phyloP scores from a whole-genome alignment of 495 filamentous ascomycete species.

The Neurospora sublineolata region DNA sequence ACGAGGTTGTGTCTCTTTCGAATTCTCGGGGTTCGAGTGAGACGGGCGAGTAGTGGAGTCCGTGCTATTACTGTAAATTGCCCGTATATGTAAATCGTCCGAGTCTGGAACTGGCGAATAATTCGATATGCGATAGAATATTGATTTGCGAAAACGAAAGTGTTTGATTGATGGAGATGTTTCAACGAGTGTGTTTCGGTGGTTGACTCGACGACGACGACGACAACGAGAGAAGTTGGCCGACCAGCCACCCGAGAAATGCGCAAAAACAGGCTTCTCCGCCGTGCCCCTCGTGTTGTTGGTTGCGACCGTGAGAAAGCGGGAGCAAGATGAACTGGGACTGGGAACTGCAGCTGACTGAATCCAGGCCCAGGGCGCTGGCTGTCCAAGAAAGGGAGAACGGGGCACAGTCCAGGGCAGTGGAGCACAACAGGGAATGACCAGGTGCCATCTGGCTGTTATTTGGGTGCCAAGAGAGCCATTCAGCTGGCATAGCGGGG shows the following conservation, averaged over 20 bases:
- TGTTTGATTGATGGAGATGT: not conserved
- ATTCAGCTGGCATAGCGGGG: not conserved
- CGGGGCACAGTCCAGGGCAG: not conserved
- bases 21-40: not conserved
- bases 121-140: not conserved
- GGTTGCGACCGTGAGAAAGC: not conserved
- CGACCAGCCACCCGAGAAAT: not conserved
- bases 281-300: not conserved
- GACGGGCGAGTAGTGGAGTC: not conserved
- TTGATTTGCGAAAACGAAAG: not conserved
- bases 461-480: not conserved
- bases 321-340: not conserved
- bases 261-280: not conserved
- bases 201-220: not conserved
- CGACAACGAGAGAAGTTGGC: not conserved
- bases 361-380: not conserved
- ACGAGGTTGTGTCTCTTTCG: not conserved
- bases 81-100: not conserved
- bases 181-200: slow-evolving; percentile 1
- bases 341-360: not conserved
- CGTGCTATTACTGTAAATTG: not conserved
- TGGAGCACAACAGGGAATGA: not conserved
- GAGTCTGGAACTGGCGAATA: not conserved
- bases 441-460: not conserved
- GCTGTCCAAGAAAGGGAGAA: not conserved